Percentiles rank a stretch among this genome's conserved stretches.
These are phyloP conservation scores for Torulaspora franciscae DNA, from an alignment of 805 yeast genomes.

Conservation along the genomic window DNA sequence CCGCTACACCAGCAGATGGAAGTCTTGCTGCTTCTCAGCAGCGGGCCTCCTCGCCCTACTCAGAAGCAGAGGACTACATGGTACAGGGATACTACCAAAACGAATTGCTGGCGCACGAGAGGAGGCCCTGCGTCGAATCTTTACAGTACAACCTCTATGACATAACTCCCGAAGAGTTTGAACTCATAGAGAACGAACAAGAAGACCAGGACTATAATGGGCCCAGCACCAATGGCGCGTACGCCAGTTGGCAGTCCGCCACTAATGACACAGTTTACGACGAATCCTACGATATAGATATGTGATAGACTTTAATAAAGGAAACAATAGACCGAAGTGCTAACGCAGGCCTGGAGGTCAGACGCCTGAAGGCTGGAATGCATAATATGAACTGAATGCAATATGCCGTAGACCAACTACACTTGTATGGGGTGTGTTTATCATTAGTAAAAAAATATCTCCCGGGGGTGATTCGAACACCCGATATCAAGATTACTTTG, in stretches of 20 bases:
- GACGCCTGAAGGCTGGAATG: background rate
- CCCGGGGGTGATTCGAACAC: slow-evolving; percentile 39
- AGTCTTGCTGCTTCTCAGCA: slow-evolving; percentile 1
- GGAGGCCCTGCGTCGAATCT: slow-evolving; percentile 11
- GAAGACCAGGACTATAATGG: background rate
- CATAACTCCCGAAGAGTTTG: slow-evolving; percentile 23
- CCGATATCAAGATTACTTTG: slow-evolving; percentile 35
- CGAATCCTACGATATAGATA: slow-evolving; percentile 12
- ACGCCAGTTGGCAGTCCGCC: background rate
- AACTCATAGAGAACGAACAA: slow-evolving; percentile 5
- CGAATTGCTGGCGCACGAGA: slow-evolving; percentile 1
- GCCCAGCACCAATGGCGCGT: background rate
- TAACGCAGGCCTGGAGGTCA: background rate
- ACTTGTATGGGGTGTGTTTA: background rate
- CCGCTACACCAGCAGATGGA: slow-evolving; percentile 9
- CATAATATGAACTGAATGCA: background rate
- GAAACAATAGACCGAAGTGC: background rate
- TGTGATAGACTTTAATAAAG: slow-evolving; percentile 8
- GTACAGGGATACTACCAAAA: slow-evolving; percentile 21
- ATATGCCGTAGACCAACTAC: background rate
- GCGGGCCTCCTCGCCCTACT: slow-evolving; percentile 15
- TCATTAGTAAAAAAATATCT: slow-evolving; percentile 20
- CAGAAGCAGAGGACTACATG: slow-evolving; percentile 32
- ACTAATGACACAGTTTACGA: slow-evolving; percentile 6
- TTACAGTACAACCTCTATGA: slow-evolving; percentile 25